Evolutionary conservation across 2,329 filamentous ascomycete genomes (phyloP), one percentile per base, ranked within the genome.

Genomic region (Bertia moriformis): DNA sequence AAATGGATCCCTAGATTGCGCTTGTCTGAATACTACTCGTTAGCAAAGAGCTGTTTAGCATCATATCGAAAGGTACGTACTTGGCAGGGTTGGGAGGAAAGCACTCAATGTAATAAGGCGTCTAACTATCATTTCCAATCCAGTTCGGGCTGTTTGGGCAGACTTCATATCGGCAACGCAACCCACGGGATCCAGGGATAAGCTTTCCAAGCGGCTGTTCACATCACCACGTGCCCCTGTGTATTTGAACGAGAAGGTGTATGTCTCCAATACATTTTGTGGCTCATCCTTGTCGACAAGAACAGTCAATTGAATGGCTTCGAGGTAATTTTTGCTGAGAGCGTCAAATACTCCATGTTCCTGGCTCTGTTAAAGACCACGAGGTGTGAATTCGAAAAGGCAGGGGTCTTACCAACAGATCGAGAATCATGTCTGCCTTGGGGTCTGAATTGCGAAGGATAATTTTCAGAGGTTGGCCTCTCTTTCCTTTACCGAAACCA

Each of bases 201-300:
- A 43, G 41, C 42, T 54, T 22, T 44, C 49, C 45, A 46, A 47
- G 41, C 43, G 52, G 48, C 36, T 56, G 41, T 45, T 50, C 42
- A 54, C 40, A 53, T 49, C 41, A 46, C 54, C 30, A 50, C 42
- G 10, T 39, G 51, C 40, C 41, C 48, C 38, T 43, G 45, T 41
- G 44, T 69, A 69, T 15, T 59, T 57, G 47, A 71, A 63, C 4
- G 55, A 58, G 44, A 69, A 69, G 2, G 59, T 65, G 47, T 69
- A 70, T 3, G 56, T 58, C 48, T 71, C 67, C 10, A 69, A 38
- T n/a, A 68, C 56, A 19, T 60, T 49, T 4, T 49, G 44, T 3
- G 55, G 52, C 4, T 51, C 41, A 14, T 57, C 45, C 15, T 54
- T 53, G 42, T 62, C 54, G 19, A 59, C 53, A 41, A 61, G 57